Conservation (phyloP, 1,284 basidiomycete genomes). For the Tilletia walkeri region DNA sequence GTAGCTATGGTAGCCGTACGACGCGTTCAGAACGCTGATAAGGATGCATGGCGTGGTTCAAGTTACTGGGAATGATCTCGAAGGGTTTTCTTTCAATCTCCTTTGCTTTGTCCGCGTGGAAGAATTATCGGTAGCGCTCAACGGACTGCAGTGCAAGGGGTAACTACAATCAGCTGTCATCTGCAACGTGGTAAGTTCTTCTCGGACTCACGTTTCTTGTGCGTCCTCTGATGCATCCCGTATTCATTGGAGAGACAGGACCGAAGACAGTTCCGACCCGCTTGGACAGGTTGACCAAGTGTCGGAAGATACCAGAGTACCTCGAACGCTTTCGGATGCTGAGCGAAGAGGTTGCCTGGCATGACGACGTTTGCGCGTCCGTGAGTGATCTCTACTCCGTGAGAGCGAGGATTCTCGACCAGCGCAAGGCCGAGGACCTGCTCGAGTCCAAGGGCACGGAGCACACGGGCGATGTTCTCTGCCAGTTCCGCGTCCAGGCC, state of each 20-base stretch:
- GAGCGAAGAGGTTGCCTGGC: not conserved
- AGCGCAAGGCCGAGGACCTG: slow-evolving; percentile 3
- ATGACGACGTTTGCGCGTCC: slow-evolving; percentile 11
- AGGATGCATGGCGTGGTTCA: no score
- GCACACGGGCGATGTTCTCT: not conserved
- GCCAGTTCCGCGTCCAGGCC: not conserved
- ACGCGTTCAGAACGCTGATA: no score
- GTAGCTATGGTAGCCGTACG: no score
- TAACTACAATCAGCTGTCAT: no score
- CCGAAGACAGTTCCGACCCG: not conserved
- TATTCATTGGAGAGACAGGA: not conserved
- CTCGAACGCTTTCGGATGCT: not conserved
- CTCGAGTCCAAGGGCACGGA: not conserved
- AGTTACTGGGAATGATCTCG: no score
- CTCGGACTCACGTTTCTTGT: not conserved
- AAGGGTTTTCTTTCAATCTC: no score
- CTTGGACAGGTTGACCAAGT: not conserved
- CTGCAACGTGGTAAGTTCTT: no score
- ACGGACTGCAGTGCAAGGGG: no score
- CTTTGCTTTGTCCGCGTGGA: no score
- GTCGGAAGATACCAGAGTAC: slow-evolving; percentile 10
- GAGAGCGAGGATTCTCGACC: not conserved
- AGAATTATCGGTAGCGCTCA: no score
- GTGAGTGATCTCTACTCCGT: not conserved
- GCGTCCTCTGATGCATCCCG: no score